Conservation (phyloP, 352 stramenopile species). For the Globisporangium paddicum region DNA sequence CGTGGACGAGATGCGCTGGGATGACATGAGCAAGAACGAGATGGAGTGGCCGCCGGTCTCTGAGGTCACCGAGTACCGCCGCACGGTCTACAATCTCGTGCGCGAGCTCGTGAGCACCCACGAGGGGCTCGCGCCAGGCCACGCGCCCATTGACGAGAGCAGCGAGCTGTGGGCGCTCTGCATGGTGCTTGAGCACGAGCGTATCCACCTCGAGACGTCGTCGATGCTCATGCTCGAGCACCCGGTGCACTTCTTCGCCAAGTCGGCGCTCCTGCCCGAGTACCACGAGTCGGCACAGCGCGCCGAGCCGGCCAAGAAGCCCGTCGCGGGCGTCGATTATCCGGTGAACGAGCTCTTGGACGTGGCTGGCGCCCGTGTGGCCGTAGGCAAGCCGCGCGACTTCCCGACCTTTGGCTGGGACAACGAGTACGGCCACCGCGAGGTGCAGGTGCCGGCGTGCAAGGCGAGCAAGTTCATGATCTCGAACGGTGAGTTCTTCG, state of each 20-base stretch:
- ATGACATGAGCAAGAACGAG: conserved; percentile 97
- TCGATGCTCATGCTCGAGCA: conserved; percentile 95
- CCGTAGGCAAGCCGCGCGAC: conserved; percentile 88
- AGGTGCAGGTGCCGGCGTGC: conserved; percentile 86
- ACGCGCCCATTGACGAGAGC: conserved; percentile 75
- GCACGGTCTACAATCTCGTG: conserved; percentile 88
- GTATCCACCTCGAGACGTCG: conserved; percentile 97
- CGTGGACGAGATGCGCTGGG: conserved; percentile 98
- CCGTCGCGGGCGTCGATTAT: conserved; percentile 82
- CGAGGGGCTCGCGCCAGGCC: conserved; percentile 64
- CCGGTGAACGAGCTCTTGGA: conserved; percentile 87
- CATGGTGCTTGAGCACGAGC: conserved; percentile 96
- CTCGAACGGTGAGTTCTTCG: conserved; percentile 95
- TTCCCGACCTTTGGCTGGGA: conserved; percentile 97
- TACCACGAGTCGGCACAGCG: conserved; percentile 73
- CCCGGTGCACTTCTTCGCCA: conserved; percentile 85
- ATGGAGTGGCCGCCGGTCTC: conserved; percentile 90
- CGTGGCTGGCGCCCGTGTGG: conserved; percentile 57
- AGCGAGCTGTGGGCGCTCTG: conserved; percentile 92
- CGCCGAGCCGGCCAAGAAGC: conserved; percentile 25
- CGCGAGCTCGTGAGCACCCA: conserved; percentile 87
- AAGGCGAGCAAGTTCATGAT: conserved; percentile 89
- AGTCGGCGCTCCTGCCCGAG: conserved; percentile 77
- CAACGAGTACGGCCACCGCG: conserved; percentile 94
- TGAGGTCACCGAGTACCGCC: conserved; percentile 92